Conservation (phyloP, 352 stramenopile species). For the Pythium rishiriense region DNA sequence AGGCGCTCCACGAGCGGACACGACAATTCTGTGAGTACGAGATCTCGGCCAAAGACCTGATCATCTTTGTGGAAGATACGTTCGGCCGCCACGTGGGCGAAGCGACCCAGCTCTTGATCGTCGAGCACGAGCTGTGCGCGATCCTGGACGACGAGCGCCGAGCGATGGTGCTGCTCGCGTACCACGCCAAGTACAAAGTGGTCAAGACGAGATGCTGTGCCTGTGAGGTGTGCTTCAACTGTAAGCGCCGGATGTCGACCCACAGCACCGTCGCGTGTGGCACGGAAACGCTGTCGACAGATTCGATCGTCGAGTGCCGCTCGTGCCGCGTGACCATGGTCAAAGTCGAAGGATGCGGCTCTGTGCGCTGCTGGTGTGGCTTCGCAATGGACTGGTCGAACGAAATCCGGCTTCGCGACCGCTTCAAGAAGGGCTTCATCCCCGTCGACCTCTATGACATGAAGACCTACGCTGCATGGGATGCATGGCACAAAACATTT, state of each 20-base stretch:
- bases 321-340: conserved; percentile 31
- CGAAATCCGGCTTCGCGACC: conserved; percentile 24
- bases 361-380: conserved; percentile 27
- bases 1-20: conserved; percentile 2
- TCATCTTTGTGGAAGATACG: conserved; percentile 17
- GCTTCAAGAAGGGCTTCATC: conserved; percentile 27
- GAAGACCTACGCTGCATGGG: conserved; percentile 24
- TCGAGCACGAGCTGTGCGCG: conserved; percentile 19
- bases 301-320: conserved; percentile 27
- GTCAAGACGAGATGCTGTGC: conserved; percentile 26
- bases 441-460: conserved; percentile 40
- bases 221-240: conserved; percentile 27
- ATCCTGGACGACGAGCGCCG: conserved; percentile 27
- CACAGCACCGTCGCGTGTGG: conserved; percentile 13
- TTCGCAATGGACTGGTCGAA: conserved; percentile 39
- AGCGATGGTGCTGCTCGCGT: conserved; percentile 24
- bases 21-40: conserved; percentile 20
- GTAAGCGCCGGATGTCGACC: conserved; percentile 20
- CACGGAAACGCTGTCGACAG: not conserved
- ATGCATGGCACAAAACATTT: conserved; percentile 12
- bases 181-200: conserved; percentile 29
- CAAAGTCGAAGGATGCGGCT: conserved; percentile 31
- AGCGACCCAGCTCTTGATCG: conserved; percentile 14
- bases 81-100: conserved; percentile 16
- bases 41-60: conserved; percentile 12